Conservation (phyloP, 805 yeast genomes). For the Jamesozyma hellenica region DNA sequence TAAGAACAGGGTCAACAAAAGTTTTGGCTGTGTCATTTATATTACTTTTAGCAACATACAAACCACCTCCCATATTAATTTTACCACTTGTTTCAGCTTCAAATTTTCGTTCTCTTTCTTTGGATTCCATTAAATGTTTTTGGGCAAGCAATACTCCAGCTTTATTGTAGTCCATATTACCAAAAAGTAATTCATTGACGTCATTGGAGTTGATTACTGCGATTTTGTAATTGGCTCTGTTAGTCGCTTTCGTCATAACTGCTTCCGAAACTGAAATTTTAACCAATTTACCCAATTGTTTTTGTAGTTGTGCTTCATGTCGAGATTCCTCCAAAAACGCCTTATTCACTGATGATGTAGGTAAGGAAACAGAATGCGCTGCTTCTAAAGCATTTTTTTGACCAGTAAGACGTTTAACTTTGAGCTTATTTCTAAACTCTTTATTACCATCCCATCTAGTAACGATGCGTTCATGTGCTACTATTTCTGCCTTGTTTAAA, state of each 20-base stretch:
- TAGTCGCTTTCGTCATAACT: slow-evolving; percentile 40
- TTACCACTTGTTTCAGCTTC: slow-evolving; percentile 32
- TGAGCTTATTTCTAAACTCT: background rate
- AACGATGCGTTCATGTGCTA: slow-evolving; percentile 20
- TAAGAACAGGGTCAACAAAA: slow-evolving; percentile 74
- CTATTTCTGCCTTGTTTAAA: slow-evolving; percentile 23
- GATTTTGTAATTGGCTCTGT: background rate
- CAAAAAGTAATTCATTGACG: slow-evolving; percentile 6
- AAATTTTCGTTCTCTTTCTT: slow-evolving; percentile 34
- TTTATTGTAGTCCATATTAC: slow-evolving; percentile 50
- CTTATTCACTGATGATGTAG: background rate
- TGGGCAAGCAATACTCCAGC: slow-evolving; percentile 72
- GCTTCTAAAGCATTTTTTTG: slow-evolving; percentile 34
- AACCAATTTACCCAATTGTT: slow-evolving; percentile 3
- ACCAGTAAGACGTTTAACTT: background rate
- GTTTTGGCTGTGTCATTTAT: slow-evolving; percentile 70
- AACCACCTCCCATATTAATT: slow-evolving; percentile 80
- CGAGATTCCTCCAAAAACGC: slow-evolving; percentile 13
- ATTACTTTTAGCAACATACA: slow-evolving; percentile 63
- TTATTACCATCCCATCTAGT: slow-evolving; percentile 7
- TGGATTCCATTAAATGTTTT: slow-evolving; percentile 40
- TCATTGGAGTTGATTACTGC: background rate
- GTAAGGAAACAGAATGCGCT: slow-evolving; percentile 29
- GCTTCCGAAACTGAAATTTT: slow-evolving; percentile 21
- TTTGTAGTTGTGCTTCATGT: slow-evolving; percentile 35